phyloP scores from a whole-genome alignment of 176 grass and related monocot genomes.

The Eleusine indica region DNA sequence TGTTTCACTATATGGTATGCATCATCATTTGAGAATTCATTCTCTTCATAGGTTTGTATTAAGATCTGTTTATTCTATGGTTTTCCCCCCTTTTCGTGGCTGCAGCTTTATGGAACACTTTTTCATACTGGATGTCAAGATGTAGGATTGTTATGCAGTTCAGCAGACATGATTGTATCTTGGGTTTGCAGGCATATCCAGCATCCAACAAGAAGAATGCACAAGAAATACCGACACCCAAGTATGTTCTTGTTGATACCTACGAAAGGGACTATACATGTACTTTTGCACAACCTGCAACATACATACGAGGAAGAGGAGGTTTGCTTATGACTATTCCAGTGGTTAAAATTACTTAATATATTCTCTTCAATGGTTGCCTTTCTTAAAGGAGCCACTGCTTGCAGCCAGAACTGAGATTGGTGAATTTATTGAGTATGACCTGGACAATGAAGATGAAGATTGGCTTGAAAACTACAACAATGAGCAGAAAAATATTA shows the following conservation, averaged over 20 bases:
- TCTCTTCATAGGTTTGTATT: neutral
- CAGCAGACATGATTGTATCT: neutral
- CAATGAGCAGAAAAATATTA: constrained; percentile 62
- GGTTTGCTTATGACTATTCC: constrained; percentile 40
- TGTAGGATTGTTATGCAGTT: neutral
- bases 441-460: constrained; percentile 88
- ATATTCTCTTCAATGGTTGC: constrained; percentile 10
- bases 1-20: neutral
- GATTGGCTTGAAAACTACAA: constrained; percentile 84
- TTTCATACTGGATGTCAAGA: neutral
- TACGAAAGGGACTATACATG: constrained; percentile 77
- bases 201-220: constrained; percentile 52
- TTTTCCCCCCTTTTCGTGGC: too few species aligned
- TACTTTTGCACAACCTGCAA: constrained; percentile 63
- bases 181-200: constrained; percentile 45
- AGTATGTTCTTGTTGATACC: constrained; percentile 54
- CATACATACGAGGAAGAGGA: constrained; percentile 73
- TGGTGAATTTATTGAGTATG: constrained; percentile 82
- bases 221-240: constrained; percentile 74
- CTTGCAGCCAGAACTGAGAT: constrained; percentile 81
- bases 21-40: neutral
- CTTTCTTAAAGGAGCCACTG: constrained; percentile 28
- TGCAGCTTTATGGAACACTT: neutral
- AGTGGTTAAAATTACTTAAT: constrained; percentile 2
- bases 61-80: neutral